These are phyloP conservation scores for Dorcoceras hygrometricum DNA, from an alignment of 257 asterid species.

Conservation along the genomic window DNA sequence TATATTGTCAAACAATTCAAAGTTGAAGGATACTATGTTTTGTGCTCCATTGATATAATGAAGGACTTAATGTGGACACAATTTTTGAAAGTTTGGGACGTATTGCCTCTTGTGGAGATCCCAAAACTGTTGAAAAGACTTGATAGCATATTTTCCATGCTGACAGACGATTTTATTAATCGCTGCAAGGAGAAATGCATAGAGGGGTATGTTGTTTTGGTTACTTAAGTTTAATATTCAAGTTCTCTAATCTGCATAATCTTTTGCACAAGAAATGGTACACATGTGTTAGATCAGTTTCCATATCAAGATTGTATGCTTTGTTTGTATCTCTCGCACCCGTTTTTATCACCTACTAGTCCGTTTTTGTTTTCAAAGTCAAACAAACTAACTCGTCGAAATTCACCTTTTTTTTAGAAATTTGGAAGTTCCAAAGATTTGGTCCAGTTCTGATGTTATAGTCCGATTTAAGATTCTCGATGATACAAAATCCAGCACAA, in stretches of 20 bases:
- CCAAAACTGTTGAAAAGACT: conserved; percentile 44
- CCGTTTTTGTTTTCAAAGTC: too few species aligned
- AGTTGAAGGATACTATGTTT: conserved; percentile 39
- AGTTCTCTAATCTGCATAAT: too few species aligned
- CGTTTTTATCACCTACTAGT: too few species aligned
- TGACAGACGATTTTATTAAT: conserved; percentile 43
- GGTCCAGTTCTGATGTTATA: conserved; percentile 39
- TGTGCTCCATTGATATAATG: conserved; percentile 52
- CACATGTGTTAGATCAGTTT: too few species aligned
- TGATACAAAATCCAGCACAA: conserved; percentile 5
- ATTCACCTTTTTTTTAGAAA: conserved; percentile 30
- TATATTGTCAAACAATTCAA: conserved; percentile 46
- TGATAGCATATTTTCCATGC: conserved; percentile 44
- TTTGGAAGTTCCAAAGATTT: conserved; percentile 56
- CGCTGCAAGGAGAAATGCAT: conserved; percentile 41
- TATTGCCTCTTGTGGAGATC: conserved; percentile 46
- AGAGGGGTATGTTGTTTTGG: conserved; percentile 38
- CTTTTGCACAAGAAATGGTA: too few species aligned
- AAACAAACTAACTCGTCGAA: not conserved
- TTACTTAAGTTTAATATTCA: not conserved
- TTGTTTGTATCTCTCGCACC: too few species aligned
- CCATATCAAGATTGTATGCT: too few species aligned
- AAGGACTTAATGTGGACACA: conserved; percentile 41
- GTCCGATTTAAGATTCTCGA: conserved; percentile 32
- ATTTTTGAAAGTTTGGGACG: conserved; percentile 63